Evolutionary conservation across 177 flowering plant genomes (phyloP), one percentile per base, ranked within the genome.

Genomic region (Vitis hybrid): DNA sequence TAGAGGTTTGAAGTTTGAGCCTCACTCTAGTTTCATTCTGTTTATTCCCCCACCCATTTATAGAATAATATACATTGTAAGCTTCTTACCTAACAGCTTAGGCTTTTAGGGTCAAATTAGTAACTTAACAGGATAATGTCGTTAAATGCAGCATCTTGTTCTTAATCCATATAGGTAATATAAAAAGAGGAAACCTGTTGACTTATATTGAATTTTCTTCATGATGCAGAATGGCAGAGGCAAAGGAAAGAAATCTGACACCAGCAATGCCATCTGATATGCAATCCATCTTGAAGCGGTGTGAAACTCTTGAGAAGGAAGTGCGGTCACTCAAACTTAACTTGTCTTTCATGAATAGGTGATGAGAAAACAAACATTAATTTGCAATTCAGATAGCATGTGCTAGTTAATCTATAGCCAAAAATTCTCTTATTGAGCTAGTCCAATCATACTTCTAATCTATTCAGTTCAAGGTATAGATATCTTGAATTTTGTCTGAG

Each of bases 301-400:
- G 97, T 72, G 97, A 89, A 55, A 88, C 80, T 73, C 90, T 91
- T 60, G 97, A 89, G 81, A 91, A 91, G 85, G 97, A 91, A 86
- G 91, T 89, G 53, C 82, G 92, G 51, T 91, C 97, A 2, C 94
- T 91, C 69, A 91, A 91, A 75, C 89, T 90, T 6, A 89, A 90
- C 79, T 72, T 91, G 76, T 83, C 97, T 63, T 91, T 91, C 79
- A 91, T 91, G 97, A 91, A 89, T 66, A 89, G 92, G 97, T 91
- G 80, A 68, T 57, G 31, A 33, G 2, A 22, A 18, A 60, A 15
- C 13, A n/a, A 3, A 15, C 14, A 13, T 51, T 20, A 51, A n/a
- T 26, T 62, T 11, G 6, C 13, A 33, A 48, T 14, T 29, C 11
- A 29, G 50, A 53, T 3, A 1, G 15, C 56, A 53, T 53, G n/a